phyloP scores from a whole-genome alignment of 225 moss, liverwort and hornwort genomes.

The Neckera pumila region DNA sequence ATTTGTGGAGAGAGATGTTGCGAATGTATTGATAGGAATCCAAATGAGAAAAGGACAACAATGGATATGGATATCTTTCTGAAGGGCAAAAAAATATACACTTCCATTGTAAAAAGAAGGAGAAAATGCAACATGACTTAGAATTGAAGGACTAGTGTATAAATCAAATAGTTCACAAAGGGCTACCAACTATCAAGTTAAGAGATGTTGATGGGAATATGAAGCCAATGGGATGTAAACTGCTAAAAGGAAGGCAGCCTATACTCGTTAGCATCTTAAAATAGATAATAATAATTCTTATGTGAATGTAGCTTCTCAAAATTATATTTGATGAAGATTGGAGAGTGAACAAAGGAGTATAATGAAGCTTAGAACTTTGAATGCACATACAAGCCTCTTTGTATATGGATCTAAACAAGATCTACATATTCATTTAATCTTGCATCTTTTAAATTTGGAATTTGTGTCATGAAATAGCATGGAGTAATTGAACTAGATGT shows the following conservation, averaged over 20 bases:
- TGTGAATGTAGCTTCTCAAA: background rate
- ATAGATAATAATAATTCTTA: background rate
- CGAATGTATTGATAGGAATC: background rate
- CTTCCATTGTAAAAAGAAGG: too few species aligned
- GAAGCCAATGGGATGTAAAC: background rate
- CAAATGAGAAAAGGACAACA: background rate
- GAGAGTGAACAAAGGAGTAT: background rate
- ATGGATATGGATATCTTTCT: background rate
- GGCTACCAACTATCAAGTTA: background rate
- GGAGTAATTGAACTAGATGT: background rate
- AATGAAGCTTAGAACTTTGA: background rate
- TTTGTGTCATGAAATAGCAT: background rate
- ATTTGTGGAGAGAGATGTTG: background rate
- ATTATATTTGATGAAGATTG: background rate
- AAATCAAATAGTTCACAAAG: fast-evolving
- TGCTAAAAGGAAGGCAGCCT: background rate
- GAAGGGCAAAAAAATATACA: too few species aligned
- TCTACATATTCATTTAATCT: background rate
- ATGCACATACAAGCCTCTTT: background rate
- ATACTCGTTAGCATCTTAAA: background rate
- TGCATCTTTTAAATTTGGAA: background rate
- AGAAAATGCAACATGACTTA: background rate
- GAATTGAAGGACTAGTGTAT: background rate
- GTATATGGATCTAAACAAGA: fast-evolving
- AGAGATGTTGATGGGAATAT: background rate